Base-by-base conservation (phyloP, 1,139 yeast genomes). In the Candida labiduridarum region DNA sequence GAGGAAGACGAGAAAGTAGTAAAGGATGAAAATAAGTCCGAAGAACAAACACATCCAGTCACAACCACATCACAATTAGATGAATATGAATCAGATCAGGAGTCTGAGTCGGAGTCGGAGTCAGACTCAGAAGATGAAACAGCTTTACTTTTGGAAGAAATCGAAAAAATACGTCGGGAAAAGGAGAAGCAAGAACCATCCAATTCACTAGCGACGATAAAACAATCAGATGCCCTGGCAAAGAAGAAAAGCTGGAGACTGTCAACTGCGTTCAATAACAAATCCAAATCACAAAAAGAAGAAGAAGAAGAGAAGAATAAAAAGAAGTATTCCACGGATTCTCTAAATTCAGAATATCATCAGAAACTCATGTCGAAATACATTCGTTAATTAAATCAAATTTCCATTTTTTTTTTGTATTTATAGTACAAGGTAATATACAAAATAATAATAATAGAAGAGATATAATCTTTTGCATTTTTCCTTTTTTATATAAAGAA, bases 331-430 rank as follows among this genome's bases (percentile, higher is more conserved):
- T 78, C 87, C 18, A 88, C 87, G 53, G 89, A 89, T 59, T 72
- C 89, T 52, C 65, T 87, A 19, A 73, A 83, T 48, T 86, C 94
- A 4, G 86, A 85, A 19, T 82, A 80, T 57, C 96, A 91, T 63
- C 76, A 82, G 55, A 78, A 82, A 53, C 90, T 91, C 61, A 69
- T 91, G 68, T 77, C 84, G 51, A 85, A 83, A 59, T 87, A 82
- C 60, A 72, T 89, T 14, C 74, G 75, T 55, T 85, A 62, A 63
- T 29, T 27, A 6, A 25, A 27, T 30, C 22, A 19, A 19, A 19
- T 3, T 19, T 19, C 22, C 22, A 19, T 4, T 38, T 19, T 39
- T 29, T 18, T 29, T 41, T 30, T 15, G 19, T 16, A 39, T 39
- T 35, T 19, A 19, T 19, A 38, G 41, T 38, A 38, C 30, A 38